A percentile compares a stretch with the other conserved stretches of the same genome.
Evolutionary conservation across 2,329 filamentous ascomycete genomes (phyloP).

Genomic region (Epichloe gansuensis): DNA sequence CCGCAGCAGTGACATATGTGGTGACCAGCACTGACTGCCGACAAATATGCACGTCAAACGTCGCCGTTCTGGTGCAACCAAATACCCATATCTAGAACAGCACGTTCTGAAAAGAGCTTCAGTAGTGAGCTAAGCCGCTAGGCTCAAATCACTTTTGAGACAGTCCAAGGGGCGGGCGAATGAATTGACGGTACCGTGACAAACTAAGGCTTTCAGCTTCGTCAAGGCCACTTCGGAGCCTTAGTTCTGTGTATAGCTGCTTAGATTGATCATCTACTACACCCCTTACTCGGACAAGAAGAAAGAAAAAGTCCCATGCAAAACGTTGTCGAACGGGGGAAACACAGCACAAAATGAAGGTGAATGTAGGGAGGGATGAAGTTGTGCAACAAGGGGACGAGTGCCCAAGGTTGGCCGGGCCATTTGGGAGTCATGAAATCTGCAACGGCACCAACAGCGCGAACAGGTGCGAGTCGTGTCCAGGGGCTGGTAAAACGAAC

Average conservation of each 20-base stretch:
- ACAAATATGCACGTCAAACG: conserved; percentile 8
- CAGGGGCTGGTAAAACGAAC: conserved; percentile 14
- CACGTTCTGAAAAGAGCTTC: background rate
- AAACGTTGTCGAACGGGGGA: background rate
- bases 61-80: background rate
- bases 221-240: background rate
- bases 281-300: too few species aligned
- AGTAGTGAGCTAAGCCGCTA: background rate
- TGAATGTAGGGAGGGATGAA: background rate
- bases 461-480: conserved; percentile 1
- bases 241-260: background rate
- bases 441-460: conserved; percentile 4
- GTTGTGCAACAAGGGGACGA: conserved; percentile 1
- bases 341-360: background rate
- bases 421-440: conserved; percentile 3
- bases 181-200: background rate
- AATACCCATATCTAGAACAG: background rate
- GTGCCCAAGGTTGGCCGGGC: background rate
- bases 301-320: too few species aligned
- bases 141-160: background rate
- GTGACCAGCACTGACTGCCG: conserved; percentile 11
- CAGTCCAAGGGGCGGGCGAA: background rate
- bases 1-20: conserved; percentile 7
- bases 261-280: background rate
- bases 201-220: background rate